Conservation (phyloP, 1,284 basidiomycete genomes). For the Tilletiopsis washingtonensis region DNA sequence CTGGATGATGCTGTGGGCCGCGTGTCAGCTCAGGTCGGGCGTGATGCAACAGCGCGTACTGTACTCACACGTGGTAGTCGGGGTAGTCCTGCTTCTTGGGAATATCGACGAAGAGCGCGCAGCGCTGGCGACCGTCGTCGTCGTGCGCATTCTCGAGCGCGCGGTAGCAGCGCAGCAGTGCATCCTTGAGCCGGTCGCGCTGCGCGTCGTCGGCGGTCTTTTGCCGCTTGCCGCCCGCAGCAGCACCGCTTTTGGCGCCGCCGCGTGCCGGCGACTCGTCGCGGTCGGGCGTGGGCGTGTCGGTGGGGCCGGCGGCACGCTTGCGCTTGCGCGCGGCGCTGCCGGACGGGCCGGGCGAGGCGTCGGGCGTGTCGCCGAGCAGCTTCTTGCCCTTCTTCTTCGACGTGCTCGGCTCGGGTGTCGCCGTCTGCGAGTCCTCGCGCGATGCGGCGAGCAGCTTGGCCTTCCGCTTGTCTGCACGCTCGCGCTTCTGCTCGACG, state of each 20-base stretch:
- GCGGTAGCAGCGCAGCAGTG: slow-evolving; percentile 70
- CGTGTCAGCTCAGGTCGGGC: background rate
- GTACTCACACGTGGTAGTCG: slow-evolving; percentile 57
- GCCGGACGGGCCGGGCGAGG: slow-evolving; percentile 27
- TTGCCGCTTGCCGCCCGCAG: slow-evolving; percentile 59
- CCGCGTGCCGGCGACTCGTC: slow-evolving; percentile 6
- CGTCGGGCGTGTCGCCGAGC: background rate
- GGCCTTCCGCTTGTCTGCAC: slow-evolving; percentile 39
- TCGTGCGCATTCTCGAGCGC: slow-evolving; percentile 65
- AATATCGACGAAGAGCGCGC: slow-evolving; percentile 47
- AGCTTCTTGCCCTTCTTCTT: slow-evolving; percentile 18
- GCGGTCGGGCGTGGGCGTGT: slow-evolving; percentile 16
- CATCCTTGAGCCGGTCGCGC: slow-evolving; percentile 64
- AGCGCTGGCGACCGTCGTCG: slow-evolving; percentile 48
- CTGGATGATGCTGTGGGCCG: slow-evolving; percentile 63
- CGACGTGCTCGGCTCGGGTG: slow-evolving; percentile 21
- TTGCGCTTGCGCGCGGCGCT: slow-evolving; percentile 32
- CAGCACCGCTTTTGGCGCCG: too few relatives aligned
- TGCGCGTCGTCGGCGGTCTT: slow-evolving; percentile 57
- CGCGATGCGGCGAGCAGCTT: slow-evolving; percentile 21
- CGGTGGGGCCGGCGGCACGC: slow-evolving; percentile 21
- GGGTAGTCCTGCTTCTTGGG: slow-evolving; percentile 65
- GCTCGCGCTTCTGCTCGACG: slow-evolving; percentile 46
- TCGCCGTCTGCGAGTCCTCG: slow-evolving; percentile 21
- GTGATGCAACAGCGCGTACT: background rate